Base-by-base conservation (phyloP, 768 basidiomycete species). In the Gloeostereum incarnatum region DNA sequence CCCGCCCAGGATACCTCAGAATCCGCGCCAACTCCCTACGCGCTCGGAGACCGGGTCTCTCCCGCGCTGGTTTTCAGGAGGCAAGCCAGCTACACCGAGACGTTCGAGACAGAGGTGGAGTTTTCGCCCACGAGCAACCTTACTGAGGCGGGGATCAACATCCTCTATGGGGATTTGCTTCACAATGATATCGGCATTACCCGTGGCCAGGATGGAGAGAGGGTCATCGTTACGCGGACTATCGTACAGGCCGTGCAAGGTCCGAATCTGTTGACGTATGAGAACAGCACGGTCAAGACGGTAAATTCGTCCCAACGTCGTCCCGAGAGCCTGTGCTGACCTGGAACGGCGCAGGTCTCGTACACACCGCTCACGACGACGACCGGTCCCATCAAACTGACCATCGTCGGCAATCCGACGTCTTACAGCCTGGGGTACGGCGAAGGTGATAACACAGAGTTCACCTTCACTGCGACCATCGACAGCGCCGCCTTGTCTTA, bases 151-250 rank as follows among this genome's bases (percentile, higher is more conserved):
- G 65, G 65, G 0, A 45, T 59, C 14, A 61, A 49, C 11, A 48
- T 62, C 4, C 62, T 59, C 26, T 64, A 62, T 25, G 56, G 59
- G 7, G 61, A 63, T 41, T 44, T 47, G 14, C 45, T 62, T 38
- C 62, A 66, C 42, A 61, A 62, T 43, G 64, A 63, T 39, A 59
- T 66, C 24, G 62, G 49, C 0, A 43, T 65, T 0, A 36, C 48
- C 5, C 58, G 60, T 11, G 50, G 35, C 24, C 29, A 40, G 16
- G 44, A 45, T 19, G 55, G 51, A 0, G 34, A 11, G 5, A 42
- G 58, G 36, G 48, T 42, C 35, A 46, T 63, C 22, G 44, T 61
- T 7, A 48, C 56, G n/a, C 44, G 63, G 33, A 55, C 50, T 17
- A 56, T 52, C 24, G 44, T 29, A 29, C 53, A 56, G 35, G 57